phyloP scores from a whole-genome alignment of 1,284 basidiomycete genomes.

The Porodaedalea pini region DNA sequence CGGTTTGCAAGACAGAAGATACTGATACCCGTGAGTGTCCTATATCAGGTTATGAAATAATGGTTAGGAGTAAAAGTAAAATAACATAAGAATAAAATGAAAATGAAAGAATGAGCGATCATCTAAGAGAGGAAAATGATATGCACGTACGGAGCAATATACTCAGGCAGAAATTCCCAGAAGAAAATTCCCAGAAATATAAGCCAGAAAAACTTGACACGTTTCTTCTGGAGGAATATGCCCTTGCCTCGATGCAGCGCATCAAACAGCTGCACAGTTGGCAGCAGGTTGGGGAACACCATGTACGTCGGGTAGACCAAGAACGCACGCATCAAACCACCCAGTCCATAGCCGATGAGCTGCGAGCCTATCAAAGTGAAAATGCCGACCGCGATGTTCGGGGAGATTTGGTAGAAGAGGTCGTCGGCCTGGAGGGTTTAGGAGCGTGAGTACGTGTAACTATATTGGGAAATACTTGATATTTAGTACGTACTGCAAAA shows the following conservation, averaged over 20 bases:
- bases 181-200: constrained; percentile 48
- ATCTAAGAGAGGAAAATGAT: constrained; percentile 17
- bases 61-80: not conserved
- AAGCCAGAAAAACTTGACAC: constrained; percentile 55
- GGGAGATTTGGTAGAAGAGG: constrained; percentile 45
- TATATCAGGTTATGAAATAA: constrained; percentile 26
- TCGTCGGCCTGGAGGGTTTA: constrained; percentile 40
- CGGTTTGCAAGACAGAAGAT: constrained; percentile 56
- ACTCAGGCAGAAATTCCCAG: constrained; percentile 48
- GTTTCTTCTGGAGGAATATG: constrained; percentile 47
- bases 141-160: constrained; percentile 40
- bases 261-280: constrained; percentile 38
- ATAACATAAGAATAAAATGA: not conserved
- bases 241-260: constrained; percentile 50
- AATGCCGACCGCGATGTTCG: constrained; percentile 48
- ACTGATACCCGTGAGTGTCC: constrained; percentile 50
- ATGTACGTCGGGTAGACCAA: constrained; percentile 36
- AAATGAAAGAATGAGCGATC: not conserved
- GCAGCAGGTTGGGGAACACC: constrained; percentile 22
- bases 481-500: constrained; percentile 10
- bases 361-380: constrained; percentile 46
- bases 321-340: constrained; percentile 38
- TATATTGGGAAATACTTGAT: not conserved
- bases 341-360: constrained; percentile 53
- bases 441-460: not conserved